Evolutionary conservation across 805 yeast genomes (phyloP).

Genomic region (Ogataea naganishii): DNA sequence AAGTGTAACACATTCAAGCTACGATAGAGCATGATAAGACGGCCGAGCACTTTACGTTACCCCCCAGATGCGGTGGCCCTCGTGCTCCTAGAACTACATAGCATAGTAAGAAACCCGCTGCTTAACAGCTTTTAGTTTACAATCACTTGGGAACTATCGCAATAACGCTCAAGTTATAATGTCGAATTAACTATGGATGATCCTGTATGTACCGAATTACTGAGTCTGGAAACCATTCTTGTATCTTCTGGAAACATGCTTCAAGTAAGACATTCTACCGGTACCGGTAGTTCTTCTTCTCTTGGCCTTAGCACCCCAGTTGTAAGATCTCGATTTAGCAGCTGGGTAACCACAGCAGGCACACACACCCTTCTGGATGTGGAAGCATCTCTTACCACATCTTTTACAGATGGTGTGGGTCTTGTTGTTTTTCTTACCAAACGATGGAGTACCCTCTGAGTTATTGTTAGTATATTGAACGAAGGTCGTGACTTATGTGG

Average conservation of each 20-base stretch:
- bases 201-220: too few species aligned
- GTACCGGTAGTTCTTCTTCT: conserved; percentile 99
- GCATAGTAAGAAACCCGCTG: too few species aligned
- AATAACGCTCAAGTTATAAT: too few species aligned
- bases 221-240: conserved; percentile 95
- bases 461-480: conserved; percentile 30
- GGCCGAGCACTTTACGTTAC: too few species aligned
- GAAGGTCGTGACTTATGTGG: too few species aligned
- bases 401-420: conserved; percentile 98
- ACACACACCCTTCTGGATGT: conserved; percentile 98
- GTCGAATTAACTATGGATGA: too few species aligned
- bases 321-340: conserved; percentile 96
- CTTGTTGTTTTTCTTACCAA: conserved; percentile 99
- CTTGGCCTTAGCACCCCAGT: conserved; percentile 99
- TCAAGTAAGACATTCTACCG: conserved; percentile 98
- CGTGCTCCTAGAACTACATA: too few species aligned
- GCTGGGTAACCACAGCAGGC: conserved; percentile 99
- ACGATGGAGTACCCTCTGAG: conserved; percentile 98
- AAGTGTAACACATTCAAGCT: too few species aligned
- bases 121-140: too few species aligned
- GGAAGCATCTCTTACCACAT: conserved; percentile 99
- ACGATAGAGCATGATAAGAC: too few species aligned
- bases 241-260: conserved; percentile 95
- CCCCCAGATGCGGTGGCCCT: too few species aligned
- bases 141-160: too few species aligned